phyloP scores from a whole-genome alignment of 805 yeast genomes.

The Kazachstania bromeliacearum region DNA sequence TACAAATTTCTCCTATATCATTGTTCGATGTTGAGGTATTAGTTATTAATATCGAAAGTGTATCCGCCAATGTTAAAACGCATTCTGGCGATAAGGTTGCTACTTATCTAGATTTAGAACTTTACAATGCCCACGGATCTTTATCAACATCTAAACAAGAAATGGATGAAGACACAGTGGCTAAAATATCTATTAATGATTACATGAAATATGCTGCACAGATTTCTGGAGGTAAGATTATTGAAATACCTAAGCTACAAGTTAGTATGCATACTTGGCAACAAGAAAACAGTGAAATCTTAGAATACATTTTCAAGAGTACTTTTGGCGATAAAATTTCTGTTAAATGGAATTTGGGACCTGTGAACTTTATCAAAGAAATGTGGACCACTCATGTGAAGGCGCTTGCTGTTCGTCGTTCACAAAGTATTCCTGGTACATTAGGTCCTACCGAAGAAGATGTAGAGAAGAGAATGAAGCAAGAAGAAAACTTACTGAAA shows the following conservation, averaged over 20 bases:
- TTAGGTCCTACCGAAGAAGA: constrained; percentile 21
- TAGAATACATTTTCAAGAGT: constrained; percentile 62
- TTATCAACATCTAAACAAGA: constrained; percentile 50
- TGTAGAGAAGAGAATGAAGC: constrained; percentile 36
- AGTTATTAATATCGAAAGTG: constrained; percentile 46
- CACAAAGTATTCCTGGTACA: constrained; percentile 26
- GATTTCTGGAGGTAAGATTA: constrained; percentile 72
- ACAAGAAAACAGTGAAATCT: constrained; percentile 37
- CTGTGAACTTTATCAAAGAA: constrained; percentile 79
- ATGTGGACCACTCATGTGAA: constrained; percentile 84
- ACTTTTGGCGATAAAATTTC: constrained; percentile 85
- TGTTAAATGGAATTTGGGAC: constrained; percentile 88
- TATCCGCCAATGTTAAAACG: constrained; percentile 41
- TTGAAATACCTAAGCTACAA: constrained; percentile 66
- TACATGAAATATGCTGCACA: constrained; percentile 47
- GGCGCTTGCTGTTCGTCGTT: constrained; percentile 55
- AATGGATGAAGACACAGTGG: constrained; percentile 40
- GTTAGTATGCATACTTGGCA: constrained; percentile 74
- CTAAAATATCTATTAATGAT: constrained; percentile 39
- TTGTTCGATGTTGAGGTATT: constrained; percentile 70
- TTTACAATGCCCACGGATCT: constrained; percentile 58
- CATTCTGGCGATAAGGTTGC: constrained; percentile 32
- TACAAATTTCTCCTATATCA: constrained; percentile 76
- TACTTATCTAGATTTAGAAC: constrained; percentile 49
- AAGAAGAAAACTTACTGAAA: constrained; percentile 32